Percentiles rank a stretch among this genome's conserved stretches.
These are phyloP conservation scores for Populus ilicifolia DNA, from an alignment of 345 rosid species.

Conservation along the genomic window DNA sequence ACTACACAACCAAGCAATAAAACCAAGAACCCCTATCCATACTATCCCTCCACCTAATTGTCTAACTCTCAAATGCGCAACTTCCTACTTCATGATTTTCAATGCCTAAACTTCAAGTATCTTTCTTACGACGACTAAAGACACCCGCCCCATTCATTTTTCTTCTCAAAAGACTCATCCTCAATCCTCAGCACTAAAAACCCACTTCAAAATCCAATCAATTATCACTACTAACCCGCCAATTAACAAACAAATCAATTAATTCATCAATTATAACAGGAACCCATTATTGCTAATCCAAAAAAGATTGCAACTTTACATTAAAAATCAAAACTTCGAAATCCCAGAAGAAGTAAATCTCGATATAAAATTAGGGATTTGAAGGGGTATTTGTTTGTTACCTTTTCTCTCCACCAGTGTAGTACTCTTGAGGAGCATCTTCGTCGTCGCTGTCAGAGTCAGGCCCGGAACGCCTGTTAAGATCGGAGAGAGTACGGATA, in stretches of 20 bases:
- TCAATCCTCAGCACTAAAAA: background rate
- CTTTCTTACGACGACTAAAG: background rate
- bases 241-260: background rate
- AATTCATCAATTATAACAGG: background rate
- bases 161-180: background rate
- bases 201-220: background rate
- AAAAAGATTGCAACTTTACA: background rate
- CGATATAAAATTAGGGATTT: background rate
- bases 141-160: background rate
- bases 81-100: background rate
- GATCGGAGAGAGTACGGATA: slow-evolving; percentile 82
- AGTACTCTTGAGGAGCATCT: slow-evolving; percentile 73
- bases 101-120: background rate
- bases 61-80: background rate
- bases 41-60: background rate
- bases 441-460: slow-evolving; percentile 84
- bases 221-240: background rate
- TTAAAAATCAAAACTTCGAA: background rate
- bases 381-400: slow-evolving; percentile 4
- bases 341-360: background rate
- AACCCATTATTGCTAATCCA: background rate
- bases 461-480: slow-evolving; percentile 60
- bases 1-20: background rate
- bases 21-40: background rate
- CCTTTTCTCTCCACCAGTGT: slow-evolving; percentile 98